Conservation (phyloP, 2,329 filamentous ascomycete species). For the Sclerotiophoma versabilis region DNA sequence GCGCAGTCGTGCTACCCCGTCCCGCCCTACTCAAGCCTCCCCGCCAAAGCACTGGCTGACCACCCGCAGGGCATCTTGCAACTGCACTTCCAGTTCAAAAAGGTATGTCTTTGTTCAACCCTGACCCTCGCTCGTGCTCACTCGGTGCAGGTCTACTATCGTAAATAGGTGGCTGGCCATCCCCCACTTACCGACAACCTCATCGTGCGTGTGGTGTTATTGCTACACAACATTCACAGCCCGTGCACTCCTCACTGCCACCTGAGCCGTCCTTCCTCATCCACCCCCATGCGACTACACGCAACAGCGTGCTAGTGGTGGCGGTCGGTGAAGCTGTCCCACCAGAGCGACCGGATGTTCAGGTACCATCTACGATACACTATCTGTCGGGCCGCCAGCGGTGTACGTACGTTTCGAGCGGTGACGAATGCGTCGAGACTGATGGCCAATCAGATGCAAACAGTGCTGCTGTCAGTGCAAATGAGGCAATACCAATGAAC, state of each 20-base stretch:
- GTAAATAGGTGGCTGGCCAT: conserved; percentile 48
- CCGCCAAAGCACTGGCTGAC: conserved; percentile 33
- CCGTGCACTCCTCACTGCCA: no score
- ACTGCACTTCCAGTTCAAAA: conserved; percentile 98
- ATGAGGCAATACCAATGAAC: conserved; percentile 22
- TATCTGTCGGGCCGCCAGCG: conserved; percentile 14
- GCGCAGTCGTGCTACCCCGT: conserved; percentile 5
- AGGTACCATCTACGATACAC: background rate
- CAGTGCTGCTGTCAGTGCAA: conserved; percentile 1
- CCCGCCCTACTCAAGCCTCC: background rate
- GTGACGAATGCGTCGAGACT: conserved; percentile 21
- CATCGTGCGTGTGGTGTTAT: background rate
- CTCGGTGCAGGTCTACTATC: conserved; percentile 55
- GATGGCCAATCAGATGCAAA: conserved; percentile 22
- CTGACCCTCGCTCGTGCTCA: conserved; percentile 25
- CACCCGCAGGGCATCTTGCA: conserved; percentile 81
- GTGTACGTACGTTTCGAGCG: conserved; percentile 24
- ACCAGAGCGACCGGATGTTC: background rate
- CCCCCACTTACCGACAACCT: background rate
- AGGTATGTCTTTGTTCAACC: conserved; percentile 63
- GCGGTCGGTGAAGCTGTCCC: conserved; percentile 13
- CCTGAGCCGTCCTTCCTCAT: no score
- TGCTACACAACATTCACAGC: background rate
- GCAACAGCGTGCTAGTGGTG: conserved; percentile 18
- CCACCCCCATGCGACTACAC: conserved; percentile 6